phyloP scores from a whole-genome alignment of 345 rosid genomes.

The Pistacia integerrima region DNA sequence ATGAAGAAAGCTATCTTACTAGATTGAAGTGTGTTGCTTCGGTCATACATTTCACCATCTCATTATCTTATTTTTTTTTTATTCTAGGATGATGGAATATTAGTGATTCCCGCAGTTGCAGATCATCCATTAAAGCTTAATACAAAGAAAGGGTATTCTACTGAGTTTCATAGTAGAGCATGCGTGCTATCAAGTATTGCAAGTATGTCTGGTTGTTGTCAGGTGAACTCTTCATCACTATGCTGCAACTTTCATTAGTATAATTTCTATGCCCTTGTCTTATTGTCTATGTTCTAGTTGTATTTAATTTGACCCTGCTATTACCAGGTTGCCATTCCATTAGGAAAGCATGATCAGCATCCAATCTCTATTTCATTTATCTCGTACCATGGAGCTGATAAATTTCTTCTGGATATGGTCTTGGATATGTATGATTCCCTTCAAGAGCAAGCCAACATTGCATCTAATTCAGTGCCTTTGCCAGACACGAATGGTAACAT shows the following conservation, averaged over 20 bases:
- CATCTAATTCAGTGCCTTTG: conserved; percentile 52
- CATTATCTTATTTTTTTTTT: neutral
- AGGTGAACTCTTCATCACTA: conserved; percentile 44
- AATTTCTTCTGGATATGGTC: conserved; percentile 86
- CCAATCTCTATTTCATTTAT: conserved; percentile 82
- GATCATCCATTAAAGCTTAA: conserved; percentile 70
- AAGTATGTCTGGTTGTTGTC: conserved; percentile 95
- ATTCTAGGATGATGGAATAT: conserved; percentile 72
- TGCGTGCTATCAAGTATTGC: conserved; percentile 65
- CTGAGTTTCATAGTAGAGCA: conserved; percentile 65
- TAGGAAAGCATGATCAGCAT: conserved; percentile 68
- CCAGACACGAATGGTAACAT: conserved; percentile 52
- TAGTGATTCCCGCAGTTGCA: conserved; percentile 78
- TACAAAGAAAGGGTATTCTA: conserved; percentile 49
- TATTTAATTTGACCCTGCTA: conserved; percentile 12
- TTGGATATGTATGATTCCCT: conserved; percentile 76
- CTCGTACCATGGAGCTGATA: conserved; percentile 80
- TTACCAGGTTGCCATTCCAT: conserved; percentile 74
- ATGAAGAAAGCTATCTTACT: neutral
- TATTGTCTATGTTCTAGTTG: conserved; percentile 11
- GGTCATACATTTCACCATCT: conserved; percentile 1
- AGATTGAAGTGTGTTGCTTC: neutral
- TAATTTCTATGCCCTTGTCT: conserved; percentile 2
- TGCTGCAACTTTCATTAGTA: conserved; percentile 17
- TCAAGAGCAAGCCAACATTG: conserved; percentile 67